phyloP scores from a whole-genome alignment of 164 flowering plant species.

The Vitis cinerea region DNA sequence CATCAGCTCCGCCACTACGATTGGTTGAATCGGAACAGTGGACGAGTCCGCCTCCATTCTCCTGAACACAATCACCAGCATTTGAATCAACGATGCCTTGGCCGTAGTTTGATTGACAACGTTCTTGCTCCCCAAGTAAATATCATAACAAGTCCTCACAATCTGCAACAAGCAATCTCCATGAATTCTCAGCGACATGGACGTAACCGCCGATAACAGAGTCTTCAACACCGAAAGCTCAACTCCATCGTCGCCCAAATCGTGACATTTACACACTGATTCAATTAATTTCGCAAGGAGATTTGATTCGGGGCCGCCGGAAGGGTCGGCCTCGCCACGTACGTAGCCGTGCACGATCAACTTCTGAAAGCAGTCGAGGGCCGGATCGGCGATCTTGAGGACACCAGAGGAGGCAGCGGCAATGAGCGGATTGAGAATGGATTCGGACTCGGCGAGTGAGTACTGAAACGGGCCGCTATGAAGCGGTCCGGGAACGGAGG shows the following conservation, averaged over 20 bases:
- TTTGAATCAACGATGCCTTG: conserved; percentile 91
- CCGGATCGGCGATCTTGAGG: conserved; percentile 83
- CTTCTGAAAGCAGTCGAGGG: conserved; percentile 80
- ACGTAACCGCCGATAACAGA: conserved; percentile 83
- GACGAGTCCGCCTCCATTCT: conserved; percentile 99
- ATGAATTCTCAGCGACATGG: conserved; percentile 75
- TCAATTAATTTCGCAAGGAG: conserved; percentile 63
- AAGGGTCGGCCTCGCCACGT: conserved; percentile 85
- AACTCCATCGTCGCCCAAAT: conserved; percentile 70
- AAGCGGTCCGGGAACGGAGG: conserved; percentile 66
- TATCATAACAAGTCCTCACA: conserved; percentile 93
- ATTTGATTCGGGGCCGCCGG: conserved; percentile 57
- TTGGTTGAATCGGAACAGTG: conserved; percentile 94
- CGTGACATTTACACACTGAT: conserved; percentile 82
- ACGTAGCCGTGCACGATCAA: conserved; percentile 73
- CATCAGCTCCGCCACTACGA: conserved; percentile 97
- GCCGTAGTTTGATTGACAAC: conserved; percentile 96
- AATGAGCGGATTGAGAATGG: conserved; percentile 70
- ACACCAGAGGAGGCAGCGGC: conserved; percentile 59
- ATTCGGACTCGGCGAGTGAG: conserved; percentile 76
- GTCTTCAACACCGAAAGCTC: conserved; percentile 78
- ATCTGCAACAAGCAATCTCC: conserved; percentile 90
- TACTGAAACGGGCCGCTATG: conserved; percentile 56
- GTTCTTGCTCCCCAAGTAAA: conserved; percentile 84
- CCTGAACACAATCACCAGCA: conserved; percentile 94